Percentiles rank a stretch among this genome's conserved stretches.
Evolutionary conservation across 2,329 filamentous ascomycete genomes (phyloP).

Genomic region (Epichloe brachyelytri): DNA sequence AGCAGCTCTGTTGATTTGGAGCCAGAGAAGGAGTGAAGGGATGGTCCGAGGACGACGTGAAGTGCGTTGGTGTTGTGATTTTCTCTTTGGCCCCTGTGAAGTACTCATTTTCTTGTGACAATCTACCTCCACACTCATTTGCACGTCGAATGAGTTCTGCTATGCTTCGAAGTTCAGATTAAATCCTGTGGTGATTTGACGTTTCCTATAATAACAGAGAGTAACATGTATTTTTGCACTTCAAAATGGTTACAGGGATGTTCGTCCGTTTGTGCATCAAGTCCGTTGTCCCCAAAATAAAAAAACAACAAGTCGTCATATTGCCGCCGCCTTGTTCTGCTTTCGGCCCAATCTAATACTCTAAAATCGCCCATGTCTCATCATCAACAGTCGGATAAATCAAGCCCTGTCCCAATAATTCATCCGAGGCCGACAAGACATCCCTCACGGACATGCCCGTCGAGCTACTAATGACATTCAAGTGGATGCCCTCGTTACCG

Average conservation of each 20-base stretch:
- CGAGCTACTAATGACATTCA: conserved; percentile 59
- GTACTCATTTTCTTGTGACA: neutral
- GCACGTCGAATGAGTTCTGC: neutral
- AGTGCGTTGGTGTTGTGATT: neutral
- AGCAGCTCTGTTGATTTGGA: neutral
- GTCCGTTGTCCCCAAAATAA: neutral
- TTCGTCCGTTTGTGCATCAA: conserved; percentile 3
- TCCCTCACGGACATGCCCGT: conserved; percentile 55
- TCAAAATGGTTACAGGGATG: neutral
- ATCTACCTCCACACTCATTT: neutral
- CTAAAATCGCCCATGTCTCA: conserved; percentile 77
- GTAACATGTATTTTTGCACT: neutral
- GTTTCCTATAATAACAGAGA: neutral
- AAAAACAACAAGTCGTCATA: neutral
- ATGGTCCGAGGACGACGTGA: neutral
- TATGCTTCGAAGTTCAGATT: neutral
- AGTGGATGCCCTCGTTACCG: conserved; percentile 71
- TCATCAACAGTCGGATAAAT: conserved; percentile 92
- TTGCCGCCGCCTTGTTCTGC: neutral
- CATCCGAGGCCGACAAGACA: conserved; percentile 66
- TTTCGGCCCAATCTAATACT: conserved; percentile 21
- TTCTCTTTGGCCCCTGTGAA: neutral
- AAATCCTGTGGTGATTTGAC: neutral
- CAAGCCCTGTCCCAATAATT: conserved; percentile 58
- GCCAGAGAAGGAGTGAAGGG: neutral